Percentiles rank a stretch among this genome's conserved stretches.
Conservation (phyloP, 176 grass and related monocot genomes). For the Eleusine indica region DNA sequence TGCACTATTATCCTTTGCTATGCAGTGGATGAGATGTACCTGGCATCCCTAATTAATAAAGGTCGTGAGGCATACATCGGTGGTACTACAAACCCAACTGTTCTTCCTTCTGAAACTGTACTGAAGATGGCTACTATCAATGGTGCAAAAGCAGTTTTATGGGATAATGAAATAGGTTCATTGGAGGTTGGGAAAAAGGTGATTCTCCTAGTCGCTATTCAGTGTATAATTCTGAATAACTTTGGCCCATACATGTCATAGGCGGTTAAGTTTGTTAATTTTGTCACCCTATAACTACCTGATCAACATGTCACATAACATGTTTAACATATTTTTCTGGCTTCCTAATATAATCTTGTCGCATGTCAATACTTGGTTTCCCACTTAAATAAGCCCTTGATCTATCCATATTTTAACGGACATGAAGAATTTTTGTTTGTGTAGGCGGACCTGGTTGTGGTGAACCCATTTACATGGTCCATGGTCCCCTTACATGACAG, state of each 20-base stretch:
- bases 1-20: constrained; percentile 6
- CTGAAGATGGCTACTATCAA: constrained; percentile 85
- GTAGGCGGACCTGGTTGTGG: constrained; percentile 82
- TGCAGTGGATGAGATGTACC: constrained; percentile 97
- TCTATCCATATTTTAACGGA: constrained; percentile 9
- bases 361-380: not conserved
- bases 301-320: not conserved
- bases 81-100: constrained; percentile 81
- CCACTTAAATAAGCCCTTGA: not conserved
- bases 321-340: not conserved
- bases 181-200: constrained; percentile 93
- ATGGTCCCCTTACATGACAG: constrained; percentile 91
- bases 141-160: constrained; percentile 86
- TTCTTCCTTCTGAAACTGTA: constrained; percentile 67
- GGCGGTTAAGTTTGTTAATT: constrained; percentile 6
- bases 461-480: constrained; percentile 87
- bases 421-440: constrained; percentile 23
- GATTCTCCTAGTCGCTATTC: constrained; percentile 26
- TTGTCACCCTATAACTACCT: not conserved
- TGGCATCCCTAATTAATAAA: constrained; percentile 96
- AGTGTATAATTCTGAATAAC: constrained; percentile 16
- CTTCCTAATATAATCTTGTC: not conserved
- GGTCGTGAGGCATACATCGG: constrained; percentile 74
- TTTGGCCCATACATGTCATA: not conserved
- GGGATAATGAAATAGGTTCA: constrained; percentile 93